Evolutionary conservation across 805 yeast species (phyloP).

Genomic region (Lipomyces mesembrius): DNA sequence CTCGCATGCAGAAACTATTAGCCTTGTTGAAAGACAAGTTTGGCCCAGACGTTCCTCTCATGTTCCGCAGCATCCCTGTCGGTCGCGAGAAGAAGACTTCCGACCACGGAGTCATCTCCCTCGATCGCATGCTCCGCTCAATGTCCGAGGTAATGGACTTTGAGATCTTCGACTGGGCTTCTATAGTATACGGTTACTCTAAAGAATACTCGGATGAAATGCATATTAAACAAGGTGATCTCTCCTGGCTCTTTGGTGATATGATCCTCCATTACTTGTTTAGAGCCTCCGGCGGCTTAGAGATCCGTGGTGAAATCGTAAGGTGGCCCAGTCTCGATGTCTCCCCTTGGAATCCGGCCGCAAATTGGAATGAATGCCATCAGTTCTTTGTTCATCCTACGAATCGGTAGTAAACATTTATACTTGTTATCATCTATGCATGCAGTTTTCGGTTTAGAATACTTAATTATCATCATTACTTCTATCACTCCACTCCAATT

Average conservation of each 20-base stretch:
- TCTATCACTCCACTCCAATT: not conserved
- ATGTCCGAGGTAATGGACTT: slow-evolving; percentile 7
- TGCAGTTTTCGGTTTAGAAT: slow-evolving; percentile 1
- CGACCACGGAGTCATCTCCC: slow-evolving; percentile 1
- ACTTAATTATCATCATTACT: not conserved
- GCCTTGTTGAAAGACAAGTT: not conserved
- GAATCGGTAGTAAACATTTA: slow-evolving; percentile 10
- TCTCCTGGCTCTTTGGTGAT: slow-evolving; percentile 15
- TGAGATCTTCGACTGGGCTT: slow-evolving; percentile 27
- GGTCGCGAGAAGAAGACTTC: not conserved
- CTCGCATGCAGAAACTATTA: slow-evolving; percentile 1
- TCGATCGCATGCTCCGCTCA: slow-evolving; percentile 18
- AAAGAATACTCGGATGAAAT: slow-evolving; percentile 9
- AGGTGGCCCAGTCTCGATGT: slow-evolving; percentile 27
- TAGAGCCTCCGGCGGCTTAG: slow-evolving; percentile 31
- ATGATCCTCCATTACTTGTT: slow-evolving; percentile 33
- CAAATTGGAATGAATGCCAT: slow-evolving; percentile 29
- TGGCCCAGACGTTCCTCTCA: slow-evolving; percentile 18
- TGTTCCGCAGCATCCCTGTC: slow-evolving; percentile 17
- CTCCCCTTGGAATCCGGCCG: slow-evolving; percentile 2
- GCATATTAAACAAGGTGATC: slow-evolving; percentile 14
- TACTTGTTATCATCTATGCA: not conserved
- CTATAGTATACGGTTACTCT: slow-evolving; percentile 13
- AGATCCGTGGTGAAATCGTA: slow-evolving; percentile 19
- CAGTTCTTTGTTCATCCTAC: slow-evolving; percentile 6